Evolutionary conservation across 495 filamentous ascomycete species (phyloP), one percentile per base, ranked within the genome.

Genomic region (Umbilicaria muhlenbergii): DNA sequence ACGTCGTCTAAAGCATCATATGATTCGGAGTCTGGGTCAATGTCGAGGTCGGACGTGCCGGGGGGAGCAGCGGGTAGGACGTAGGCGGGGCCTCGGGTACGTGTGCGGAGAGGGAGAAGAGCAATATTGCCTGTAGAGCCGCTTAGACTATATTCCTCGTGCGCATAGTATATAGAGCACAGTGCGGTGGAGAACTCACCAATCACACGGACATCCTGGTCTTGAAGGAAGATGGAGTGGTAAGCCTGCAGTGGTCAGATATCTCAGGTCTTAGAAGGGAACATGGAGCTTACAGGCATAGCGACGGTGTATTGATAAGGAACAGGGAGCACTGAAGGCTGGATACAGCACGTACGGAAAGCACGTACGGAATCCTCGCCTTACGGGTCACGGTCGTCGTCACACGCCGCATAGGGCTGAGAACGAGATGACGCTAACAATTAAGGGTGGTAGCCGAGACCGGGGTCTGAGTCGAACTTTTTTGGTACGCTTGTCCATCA

Each of bases 1-100:
- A 88, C 80, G 65, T 98, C 91, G 64, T 98, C 91, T 8, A 95
- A 71, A 42, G 87, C 79, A 70, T 98, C 91, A 68, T 96, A 96
- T 49, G 78, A 81, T 58, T 91, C 82, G 60, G 74, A 78, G 56
- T 87, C 81, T 32, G 84, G 76, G 60, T 93, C 80, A 49, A 94
- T 77, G 38, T 78, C 77, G 45, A 76, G 59, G 39, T 81, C 77
- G 44, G 80, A 77, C 53, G 75, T 68, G 61, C 68, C 67, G 37
- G 81, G 61, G 12, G 83, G 73, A 15, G 95, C 75, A 8, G 79
- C 66, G 45, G 81, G 73, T 12, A 96, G 78, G 18, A 81, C 78
- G 63, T 87, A 87, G 52, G 86, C 89, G 36, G 91, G 91, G 12
- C 91, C 91, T 37, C 89, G 86, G 49, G 86, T 86, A 58, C 78